Percentiles rank a stretch among this genome's conserved stretches.
Evolutionary conservation across 1,139 yeast species (phyloP).

Genomic region (Barnettozyma hawaiiensis): DNA sequence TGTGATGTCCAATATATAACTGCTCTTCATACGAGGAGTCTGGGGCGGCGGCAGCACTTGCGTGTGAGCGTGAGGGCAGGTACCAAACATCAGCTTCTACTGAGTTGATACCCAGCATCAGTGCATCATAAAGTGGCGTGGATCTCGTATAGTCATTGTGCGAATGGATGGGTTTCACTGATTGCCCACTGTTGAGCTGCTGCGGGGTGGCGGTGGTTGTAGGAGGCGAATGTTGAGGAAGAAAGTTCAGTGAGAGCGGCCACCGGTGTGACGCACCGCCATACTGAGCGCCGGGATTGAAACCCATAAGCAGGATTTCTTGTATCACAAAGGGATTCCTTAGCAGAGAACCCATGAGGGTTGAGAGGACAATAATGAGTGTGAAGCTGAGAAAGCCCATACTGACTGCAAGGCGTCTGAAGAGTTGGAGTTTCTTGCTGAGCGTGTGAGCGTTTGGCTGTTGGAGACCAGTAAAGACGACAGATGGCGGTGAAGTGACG

Average conservation of each 20-base stretch:
- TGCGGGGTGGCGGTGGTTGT: no score
- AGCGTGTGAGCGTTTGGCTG: background rate
- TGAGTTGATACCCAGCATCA: conserved; percentile 52
- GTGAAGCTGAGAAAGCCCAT: background rate
- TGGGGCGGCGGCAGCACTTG: no score
- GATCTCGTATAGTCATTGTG: conserved; percentile 75
- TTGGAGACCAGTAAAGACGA: background rate
- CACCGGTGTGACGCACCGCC: no score
- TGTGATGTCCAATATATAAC: conserved; percentile 66
- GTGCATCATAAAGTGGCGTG: conserved; percentile 57
- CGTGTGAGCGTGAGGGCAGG: conserved; percentile 4
- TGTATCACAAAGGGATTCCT: conserved; percentile 1
- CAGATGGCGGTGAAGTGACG: background rate
- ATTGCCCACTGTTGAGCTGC: conserved; percentile 12
- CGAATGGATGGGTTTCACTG: conserved; percentile 43
- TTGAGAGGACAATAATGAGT: background rate
- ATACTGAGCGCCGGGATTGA: no score
- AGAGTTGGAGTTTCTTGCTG: background rate
- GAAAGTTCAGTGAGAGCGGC: background rate
- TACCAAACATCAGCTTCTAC: conserved; percentile 72
- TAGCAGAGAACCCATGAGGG: background rate
- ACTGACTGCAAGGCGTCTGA: background rate
- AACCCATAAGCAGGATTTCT: background rate
- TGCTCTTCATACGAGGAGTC: conserved; percentile 34
- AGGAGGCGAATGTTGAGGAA: background rate